These are phyloP conservation scores for Chrysanthemum lavandulifolium DNA, from an alignment of 129 eudicot genomes.

Conservation along the genomic window DNA sequence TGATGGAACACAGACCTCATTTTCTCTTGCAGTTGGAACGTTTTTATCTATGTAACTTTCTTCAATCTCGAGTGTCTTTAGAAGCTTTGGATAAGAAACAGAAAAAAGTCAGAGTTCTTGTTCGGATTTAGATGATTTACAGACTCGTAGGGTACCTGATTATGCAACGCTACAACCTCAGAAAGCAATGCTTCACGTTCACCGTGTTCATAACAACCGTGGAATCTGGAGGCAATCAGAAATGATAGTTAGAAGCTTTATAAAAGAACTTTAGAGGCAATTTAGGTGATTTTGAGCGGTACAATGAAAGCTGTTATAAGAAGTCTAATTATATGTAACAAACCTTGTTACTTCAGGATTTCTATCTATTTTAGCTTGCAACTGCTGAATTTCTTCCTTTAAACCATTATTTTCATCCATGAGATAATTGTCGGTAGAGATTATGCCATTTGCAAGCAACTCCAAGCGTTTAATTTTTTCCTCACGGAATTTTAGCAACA, in stretches of 20 bases:
- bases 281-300: slow-evolving; percentile 9
- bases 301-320: slow-evolving; percentile 47
- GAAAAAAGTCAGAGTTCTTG: slow-evolving; percentile 9
- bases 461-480: slow-evolving; percentile 59
- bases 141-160: slow-evolving; percentile 42
- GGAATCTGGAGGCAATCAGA: slow-evolving; percentile 39
- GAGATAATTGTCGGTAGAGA: slow-evolving; percentile 50
- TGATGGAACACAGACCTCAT: slow-evolving; percentile 40
- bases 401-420: slow-evolving; percentile 52
- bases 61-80: slow-evolving; percentile 50
- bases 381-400: slow-evolving; percentile 56
- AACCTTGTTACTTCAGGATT: slow-evolving; percentile 51
- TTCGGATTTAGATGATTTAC: slow-evolving; percentile 10
- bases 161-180: slow-evolving; percentile 62
- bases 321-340: slow-evolving; percentile 49
- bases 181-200: slow-evolving; percentile 60
- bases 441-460: slow-evolving; percentile 42
- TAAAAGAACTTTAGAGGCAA: neutral
- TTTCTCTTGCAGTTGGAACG: slow-evolving; percentile 24
- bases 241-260: slow-evolving; percentile 8
- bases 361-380: slow-evolving; percentile 41
- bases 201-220: slow-evolving; percentile 46
- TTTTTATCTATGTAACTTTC: slow-evolving; percentile 31
- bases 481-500: slow-evolving; percentile 53
- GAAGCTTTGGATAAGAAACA: slow-evolving; percentile 35